Base-by-base conservation (phyloP, 768 basidiomycete species). In the Candolleomyces eurysporus region DNA sequence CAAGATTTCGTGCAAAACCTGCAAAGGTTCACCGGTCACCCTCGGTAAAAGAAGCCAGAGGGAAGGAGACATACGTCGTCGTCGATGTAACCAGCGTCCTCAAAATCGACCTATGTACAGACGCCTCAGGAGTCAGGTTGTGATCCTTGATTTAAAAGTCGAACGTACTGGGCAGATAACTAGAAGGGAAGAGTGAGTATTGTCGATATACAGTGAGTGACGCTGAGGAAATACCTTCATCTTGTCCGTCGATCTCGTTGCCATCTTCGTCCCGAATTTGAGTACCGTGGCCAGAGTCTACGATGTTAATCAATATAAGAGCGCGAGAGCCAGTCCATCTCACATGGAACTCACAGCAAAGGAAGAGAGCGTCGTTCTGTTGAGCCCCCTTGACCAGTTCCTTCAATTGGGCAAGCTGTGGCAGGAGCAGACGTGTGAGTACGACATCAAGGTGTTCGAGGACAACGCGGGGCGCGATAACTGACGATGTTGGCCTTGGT, bases 1-100 rank as follows among this genome's bases (percentile, higher is more conserved):
- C 85, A 98, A 82, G 53, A 92, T 85, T 3, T 78, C 77, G 68
- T 96, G 91, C 81, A 96, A 84, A 3, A 81, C 61, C 89, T 91
- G 16, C 39, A 55, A 14, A n/a, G n/a, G 16, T 17, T 50, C 43
- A 48, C 31, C 14, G 31, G 42, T 19, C 32, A 22, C 19, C 10
- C 9, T 26, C 48, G 5, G 22, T n/a, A 46, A 4, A 21, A 42
- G 36, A n/a, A 22, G 32, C 32, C 32, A 9, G 9, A 52, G 7
- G 48, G 10, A 11, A 9, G 32, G 52, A 36, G 42, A 79, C 85
- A 63, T 68, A 94, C 93, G 73, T 98, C 95, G 67, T 99, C 96
- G 6, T 91, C 85, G 60, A 99, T 95, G 67, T 90, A 85, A 0
- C 92, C 90, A 3, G 81, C 79, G 22, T 69, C 70, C 65, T 92